These are phyloP conservation scores for Cerioporus squamosus DNA, from an alignment of 1,284 basidiomycete genomes.

Conservation along the genomic window DNA sequence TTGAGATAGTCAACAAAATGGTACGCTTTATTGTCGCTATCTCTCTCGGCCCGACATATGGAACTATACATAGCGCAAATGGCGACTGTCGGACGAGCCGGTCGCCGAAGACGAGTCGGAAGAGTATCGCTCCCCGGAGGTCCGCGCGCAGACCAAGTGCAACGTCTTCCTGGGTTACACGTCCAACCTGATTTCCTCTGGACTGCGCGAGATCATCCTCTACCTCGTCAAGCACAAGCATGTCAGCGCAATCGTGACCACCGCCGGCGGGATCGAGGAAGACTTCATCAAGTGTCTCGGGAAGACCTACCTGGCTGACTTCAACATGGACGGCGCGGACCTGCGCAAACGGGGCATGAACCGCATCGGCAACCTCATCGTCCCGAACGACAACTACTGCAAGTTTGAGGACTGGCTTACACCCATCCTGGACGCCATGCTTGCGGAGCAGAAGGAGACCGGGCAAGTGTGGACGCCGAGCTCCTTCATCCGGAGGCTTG, in stretches of 20 bases:
- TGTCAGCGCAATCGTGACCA: conserved; percentile 91
- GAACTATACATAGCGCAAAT: conserved; percentile 59
- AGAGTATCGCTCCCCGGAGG: conserved; percentile 58
- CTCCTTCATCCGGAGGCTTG: conserved; percentile 87
- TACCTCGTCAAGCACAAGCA: conserved; percentile 95
- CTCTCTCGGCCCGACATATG: conserved; percentile 3
- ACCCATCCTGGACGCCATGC: conserved; percentile 92
- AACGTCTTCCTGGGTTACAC: conserved; percentile 98
- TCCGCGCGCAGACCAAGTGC: conserved; percentile 74
- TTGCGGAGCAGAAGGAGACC: conserved; percentile 80
- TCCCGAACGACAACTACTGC: conserved; percentile 99
- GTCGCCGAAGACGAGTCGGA: conserved; percentile 70
- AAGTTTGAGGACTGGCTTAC: conserved; percentile 99
- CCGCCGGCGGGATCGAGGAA: conserved; percentile 98
- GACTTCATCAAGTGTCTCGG: conserved; percentile 99
- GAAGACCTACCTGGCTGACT: conserved; percentile 94
- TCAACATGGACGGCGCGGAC: conserved; percentile 89
- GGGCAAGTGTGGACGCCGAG: conserved; percentile 95
- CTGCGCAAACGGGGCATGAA: conserved; percentile 92
- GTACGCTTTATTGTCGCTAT: conserved; percentile 42
- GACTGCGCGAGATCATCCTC: conserved; percentile 91
- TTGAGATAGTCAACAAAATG: conserved; percentile 91
- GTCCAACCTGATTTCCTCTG: conserved; percentile 98
- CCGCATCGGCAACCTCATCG: conserved; percentile 96
- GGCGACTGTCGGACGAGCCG: conserved; percentile 85